Base-by-base conservation (phyloP, 2,329 filamentous ascomycete genomes). In the Didymosphaeria variabile region DNA sequence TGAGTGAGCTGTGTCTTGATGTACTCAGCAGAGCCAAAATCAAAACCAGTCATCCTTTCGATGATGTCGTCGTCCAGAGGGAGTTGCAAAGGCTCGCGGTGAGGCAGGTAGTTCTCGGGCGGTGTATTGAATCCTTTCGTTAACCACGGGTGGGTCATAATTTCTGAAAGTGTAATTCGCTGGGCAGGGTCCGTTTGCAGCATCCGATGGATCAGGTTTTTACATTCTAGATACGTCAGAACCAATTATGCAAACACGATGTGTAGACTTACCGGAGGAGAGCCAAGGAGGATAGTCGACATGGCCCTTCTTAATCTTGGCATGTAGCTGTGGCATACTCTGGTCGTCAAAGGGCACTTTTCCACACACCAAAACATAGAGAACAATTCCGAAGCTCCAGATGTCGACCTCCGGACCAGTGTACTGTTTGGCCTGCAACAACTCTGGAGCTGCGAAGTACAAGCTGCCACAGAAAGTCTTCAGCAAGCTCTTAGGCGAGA, bases 311-410 rank as follows among this genome's bases (percentile, higher is more conserved):
- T 99, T 99, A 80, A 99, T 99, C 82, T 99, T 99, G 60, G 94
- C 94, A 80, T 99, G 95, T 52, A 99, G 84, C 65, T 97, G 94
- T 38, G 94, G 95, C 93, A 99, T 99, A 81, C 94, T 97, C 81
- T 99, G 95, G 75, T 99, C 95, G 76, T 99, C 95, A 73, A 99
- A 99, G 0, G 95, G 95, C 3, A 99, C 95, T 79, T 98, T 98
- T 55, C 95, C 95, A 75, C 95, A 98, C 4, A 98, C 95, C 63
- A 99, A 81, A 60, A 99, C 95, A 72, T 98, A 99, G 15, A 99
- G 86, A 13, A 99, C 95, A 70, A 99, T 97, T 23, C 95, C 95
- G 79, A 98, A 98, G 81, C 95, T 98, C 95, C 95, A 99, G 1
- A 98, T 88, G 74, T 99, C 95, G 31, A 99, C 95, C 76, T 99